These are phyloP conservation scores for Penicillium mononematosum DNA, from an alignment of 495 filamentous ascomycete species.

Conservation along the genomic window DNA sequence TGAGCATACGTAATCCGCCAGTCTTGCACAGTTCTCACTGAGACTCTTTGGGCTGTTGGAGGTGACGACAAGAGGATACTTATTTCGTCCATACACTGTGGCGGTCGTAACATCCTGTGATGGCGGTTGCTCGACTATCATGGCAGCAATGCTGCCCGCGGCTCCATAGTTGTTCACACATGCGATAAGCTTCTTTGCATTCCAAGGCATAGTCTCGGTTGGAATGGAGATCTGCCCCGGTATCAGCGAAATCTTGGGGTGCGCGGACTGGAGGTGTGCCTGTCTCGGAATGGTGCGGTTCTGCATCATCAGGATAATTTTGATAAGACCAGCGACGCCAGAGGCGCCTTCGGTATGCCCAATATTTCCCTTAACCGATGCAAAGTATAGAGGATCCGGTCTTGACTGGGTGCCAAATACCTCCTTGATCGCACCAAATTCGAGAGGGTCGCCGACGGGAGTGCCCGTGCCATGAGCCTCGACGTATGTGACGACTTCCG, in stretches of 20 bases:
- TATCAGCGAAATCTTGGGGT: constrained; percentile 39
- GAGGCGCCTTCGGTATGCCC: constrained; percentile 26
- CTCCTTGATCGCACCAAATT: not conserved
- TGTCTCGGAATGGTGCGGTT: constrained; percentile 34
- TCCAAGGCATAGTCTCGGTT: constrained; percentile 24
- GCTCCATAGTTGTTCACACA: constrained; percentile 54
- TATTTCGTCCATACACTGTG: constrained; percentile 16
- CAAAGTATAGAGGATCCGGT: not conserved
- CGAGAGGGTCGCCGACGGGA: not conserved
- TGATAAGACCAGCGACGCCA: constrained; percentile 46
- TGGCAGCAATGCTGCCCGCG: constrained; percentile 47
- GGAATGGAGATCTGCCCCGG: constrained; percentile 40
- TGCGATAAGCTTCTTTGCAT: constrained; percentile 23
- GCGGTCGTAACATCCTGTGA: not conserved
- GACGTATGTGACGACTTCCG: not conserved
- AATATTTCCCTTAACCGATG: not conserved
- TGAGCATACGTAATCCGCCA: not conserved
- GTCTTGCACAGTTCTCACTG: not conserved
- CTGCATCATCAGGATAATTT: constrained; percentile 47
- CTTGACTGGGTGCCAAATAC: not conserved
- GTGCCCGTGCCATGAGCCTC: not conserved
- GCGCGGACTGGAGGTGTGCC: constrained; percentile 35
- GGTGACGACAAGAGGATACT: not conserved
- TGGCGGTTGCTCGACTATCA: constrained; percentile 32
- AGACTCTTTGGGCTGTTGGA: not conserved